phyloP scores from a whole-genome alignment of 164 flowering plant species.

The Chloranthus sessilifolius region DNA sequence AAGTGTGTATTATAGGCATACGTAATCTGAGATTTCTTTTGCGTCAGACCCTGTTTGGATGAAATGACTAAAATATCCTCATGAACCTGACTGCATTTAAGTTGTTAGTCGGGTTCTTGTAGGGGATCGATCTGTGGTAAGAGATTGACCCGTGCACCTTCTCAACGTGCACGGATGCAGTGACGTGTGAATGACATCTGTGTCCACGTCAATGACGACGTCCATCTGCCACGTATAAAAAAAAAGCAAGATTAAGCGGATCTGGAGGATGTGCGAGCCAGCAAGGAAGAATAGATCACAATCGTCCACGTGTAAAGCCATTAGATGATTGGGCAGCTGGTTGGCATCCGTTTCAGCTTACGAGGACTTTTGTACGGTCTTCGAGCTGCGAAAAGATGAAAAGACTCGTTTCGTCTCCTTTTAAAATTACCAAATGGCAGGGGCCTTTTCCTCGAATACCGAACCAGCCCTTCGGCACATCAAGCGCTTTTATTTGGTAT shows the following conservation, averaged over 20 bases:
- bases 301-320: constrained; percentile 2
- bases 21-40: too few species aligned
- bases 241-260: not conserved
- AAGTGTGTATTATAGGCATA: too few species aligned
- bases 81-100: not conserved
- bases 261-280: constrained; percentile 4
- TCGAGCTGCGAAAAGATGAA: not conserved
- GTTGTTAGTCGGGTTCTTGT: not conserved
- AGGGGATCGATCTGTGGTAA: not conserved
- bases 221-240: not conserved
- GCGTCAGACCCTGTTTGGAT: too few species aligned
- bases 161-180: not conserved
- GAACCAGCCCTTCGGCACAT: too few species aligned
- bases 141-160: not conserved
- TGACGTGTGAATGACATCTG: not conserved
- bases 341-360: not conserved
- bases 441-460: too few species aligned
- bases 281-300: constrained; percentile 1
- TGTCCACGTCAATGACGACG: too few species aligned
- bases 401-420: constrained; percentile 3
- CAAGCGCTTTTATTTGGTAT: too few species aligned
- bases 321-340: not conserved
- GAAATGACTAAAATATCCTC: not conserved
- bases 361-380: not conserved
- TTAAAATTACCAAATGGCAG: too few species aligned